Evolutionary conservation across 106 monocot species (phyloP).

Genomic region (Amphibolis antarctica): DNA sequence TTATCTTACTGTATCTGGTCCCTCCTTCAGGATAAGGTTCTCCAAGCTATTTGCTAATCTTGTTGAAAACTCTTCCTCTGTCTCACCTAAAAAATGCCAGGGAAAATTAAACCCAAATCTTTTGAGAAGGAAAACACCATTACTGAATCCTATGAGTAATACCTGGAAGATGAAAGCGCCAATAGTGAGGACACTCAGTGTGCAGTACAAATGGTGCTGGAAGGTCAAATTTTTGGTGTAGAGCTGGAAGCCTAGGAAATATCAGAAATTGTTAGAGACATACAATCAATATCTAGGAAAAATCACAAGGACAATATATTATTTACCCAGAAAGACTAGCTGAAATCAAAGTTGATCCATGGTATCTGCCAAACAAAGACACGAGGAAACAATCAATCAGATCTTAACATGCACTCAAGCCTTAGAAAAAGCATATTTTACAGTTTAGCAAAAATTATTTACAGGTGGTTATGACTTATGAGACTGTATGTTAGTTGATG

Average conservation of each 20-base stretch:
- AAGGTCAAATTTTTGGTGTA: constrained; percentile 97
- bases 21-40: constrained; percentile 91
- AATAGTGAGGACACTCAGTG: constrained; percentile 98
- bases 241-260: constrained; percentile 37
- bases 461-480: neutral
- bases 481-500: neutral
- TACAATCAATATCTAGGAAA: neutral
- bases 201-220: constrained; percentile 90
- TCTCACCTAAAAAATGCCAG: constrained; percentile 45
- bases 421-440: neutral
- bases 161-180: constrained; percentile 95
- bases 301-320: neutral
- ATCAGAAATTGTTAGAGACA: neutral
- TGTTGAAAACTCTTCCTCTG: constrained; percentile 95
- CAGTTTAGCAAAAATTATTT: too few relatives aligned
- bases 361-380: constrained; percentile 46
- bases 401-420: neutral
- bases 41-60: constrained; percentile 89
- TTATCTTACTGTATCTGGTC: constrained; percentile 73
- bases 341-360: constrained; percentile 88
- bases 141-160: neutral
- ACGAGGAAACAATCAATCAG: neutral
- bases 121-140: too few relatives aligned
- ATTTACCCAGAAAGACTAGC: constrained; percentile 92
- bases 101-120: neutral